These are phyloP conservation scores for Wickerhamiella parazyma DNA, from an alignment of 805 yeast species.

Conservation along the genomic window DNA sequence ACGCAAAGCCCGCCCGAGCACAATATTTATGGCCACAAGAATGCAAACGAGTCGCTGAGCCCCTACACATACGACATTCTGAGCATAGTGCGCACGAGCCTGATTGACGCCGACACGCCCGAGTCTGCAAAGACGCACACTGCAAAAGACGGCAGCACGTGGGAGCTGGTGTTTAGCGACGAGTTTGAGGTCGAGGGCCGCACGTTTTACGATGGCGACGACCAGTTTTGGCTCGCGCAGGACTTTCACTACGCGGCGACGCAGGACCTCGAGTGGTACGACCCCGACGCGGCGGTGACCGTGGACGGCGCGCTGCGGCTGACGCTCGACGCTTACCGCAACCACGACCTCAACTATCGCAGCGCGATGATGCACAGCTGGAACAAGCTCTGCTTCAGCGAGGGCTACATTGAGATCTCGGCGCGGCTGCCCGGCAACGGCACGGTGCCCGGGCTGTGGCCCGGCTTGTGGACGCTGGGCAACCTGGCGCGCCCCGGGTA, in stretches of 20 bases:
- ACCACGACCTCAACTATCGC: conserved; percentile 68
- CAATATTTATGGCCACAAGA: background rate
- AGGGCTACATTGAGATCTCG: conserved; percentile 65
- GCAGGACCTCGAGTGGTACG: conserved; percentile 85
- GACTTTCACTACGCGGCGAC: conserved; percentile 81
- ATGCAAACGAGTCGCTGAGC: conserved; percentile 31
- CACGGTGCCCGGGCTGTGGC: conserved; percentile 77
- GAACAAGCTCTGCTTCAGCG: conserved; percentile 83
- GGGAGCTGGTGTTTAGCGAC: conserved; percentile 78
- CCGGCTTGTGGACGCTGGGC: conserved; percentile 92
- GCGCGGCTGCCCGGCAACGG: conserved; percentile 73
- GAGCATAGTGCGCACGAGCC: conserved; percentile 41
- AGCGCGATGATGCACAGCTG: conserved; percentile 88
- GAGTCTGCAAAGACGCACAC: conserved; percentile 33
- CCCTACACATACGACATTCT: conserved; percentile 45
- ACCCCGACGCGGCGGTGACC: conserved; percentile 79
- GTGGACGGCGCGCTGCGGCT: conserved; percentile 54
- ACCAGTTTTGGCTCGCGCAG: conserved; percentile 79
- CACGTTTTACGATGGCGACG: conserved; percentile 81
- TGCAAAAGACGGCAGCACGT: conserved; percentile 48
- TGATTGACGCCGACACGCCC: conserved; percentile 71
- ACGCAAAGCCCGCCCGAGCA: conserved; percentile 15
- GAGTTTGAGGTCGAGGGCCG: conserved; percentile 86
- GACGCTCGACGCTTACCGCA: conserved; percentile 67
- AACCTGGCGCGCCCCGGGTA: conserved; percentile 88